Percentiles rank a stretch among this genome's conserved stretches.
Conservation (phyloP, 2,329 filamentous ascomycete species). For the Neofusicoccum parvum region DNA sequence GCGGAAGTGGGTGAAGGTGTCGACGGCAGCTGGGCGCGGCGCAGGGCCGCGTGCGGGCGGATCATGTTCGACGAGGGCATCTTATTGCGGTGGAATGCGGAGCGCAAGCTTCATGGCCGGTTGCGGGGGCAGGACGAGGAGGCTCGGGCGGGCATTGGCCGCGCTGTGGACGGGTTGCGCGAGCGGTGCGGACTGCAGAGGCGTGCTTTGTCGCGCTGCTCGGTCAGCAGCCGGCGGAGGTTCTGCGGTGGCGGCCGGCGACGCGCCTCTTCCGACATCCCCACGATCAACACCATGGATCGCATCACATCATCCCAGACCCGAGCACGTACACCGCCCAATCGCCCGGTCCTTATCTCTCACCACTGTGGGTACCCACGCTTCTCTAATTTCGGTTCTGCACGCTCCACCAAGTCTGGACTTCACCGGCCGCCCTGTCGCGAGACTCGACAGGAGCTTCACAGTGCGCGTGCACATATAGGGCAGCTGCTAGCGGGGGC, state of each 20-base stretch:
- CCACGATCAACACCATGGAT: constrained; percentile 16
- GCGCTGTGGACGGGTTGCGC: too few relatives aligned
- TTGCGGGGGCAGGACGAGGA: neutral
- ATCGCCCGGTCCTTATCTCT: constrained; percentile 11
- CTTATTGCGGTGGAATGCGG: constrained; percentile 6
- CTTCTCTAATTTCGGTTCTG: constrained; percentile 1
- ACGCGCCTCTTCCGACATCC: neutral
- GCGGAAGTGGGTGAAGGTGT: constrained; percentile 4
- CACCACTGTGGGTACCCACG: constrained; percentile 5
- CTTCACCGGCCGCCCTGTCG: neutral
- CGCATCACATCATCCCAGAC: constrained; percentile 10
- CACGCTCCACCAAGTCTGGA: neutral
- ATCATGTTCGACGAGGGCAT: constrained; percentile 13
- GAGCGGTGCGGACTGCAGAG: too few relatives aligned
- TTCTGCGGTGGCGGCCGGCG: neutral
- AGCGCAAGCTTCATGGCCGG: constrained; percentile 13
- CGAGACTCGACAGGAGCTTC: neutral
- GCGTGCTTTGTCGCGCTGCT: neutral
- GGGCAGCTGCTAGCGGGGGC: neutral
- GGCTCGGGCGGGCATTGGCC: neutral
- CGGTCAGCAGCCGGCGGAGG: constrained; percentile 1
- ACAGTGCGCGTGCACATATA: neutral
- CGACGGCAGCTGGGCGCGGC: constrained; percentile 9
- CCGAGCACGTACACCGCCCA: constrained; percentile 14
- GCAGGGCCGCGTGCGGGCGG: constrained; percentile 14